phyloP scores from a whole-genome alignment of 352 stramenopile genomes.

The Phytopythium boreale region DNA sequence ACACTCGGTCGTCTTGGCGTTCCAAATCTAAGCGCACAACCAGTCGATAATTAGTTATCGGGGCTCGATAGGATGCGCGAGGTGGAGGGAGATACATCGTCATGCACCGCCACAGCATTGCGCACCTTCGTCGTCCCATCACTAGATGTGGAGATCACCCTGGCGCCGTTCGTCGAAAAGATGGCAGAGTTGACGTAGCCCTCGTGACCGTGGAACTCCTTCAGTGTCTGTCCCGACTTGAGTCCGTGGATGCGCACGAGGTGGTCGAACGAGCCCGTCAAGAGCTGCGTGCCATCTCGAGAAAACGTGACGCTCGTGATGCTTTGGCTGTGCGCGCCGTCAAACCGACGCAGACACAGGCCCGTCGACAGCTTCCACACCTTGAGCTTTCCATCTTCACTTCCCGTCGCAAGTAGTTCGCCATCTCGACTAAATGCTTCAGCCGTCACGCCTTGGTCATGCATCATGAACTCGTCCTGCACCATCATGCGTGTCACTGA shows the following conservation, averaged over 20 bases:
- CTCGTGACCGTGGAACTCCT: conserved; percentile 92
- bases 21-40: conserved; percentile 62
- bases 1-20: conserved; percentile 79
- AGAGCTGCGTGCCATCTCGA: conserved; percentile 87
- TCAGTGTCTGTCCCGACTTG: conserved; percentile 89
- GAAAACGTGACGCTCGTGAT: conserved; percentile 90
- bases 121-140: conserved; percentile 89
- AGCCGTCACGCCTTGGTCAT: conserved; percentile 83
- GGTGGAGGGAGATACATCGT: background rate
- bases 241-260: conserved; percentile 92
- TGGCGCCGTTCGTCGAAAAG: conserved; percentile 67
- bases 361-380: conserved; percentile 92
- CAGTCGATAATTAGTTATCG: background rate
- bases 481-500: background rate
- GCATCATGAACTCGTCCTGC: conserved; percentile 92
- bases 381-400: conserved; percentile 85
- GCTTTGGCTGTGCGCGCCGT: conserved; percentile 72
- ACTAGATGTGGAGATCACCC: conserved; percentile 85
- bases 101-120: background rate
- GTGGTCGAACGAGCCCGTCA: conserved; percentile 89
- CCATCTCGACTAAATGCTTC: conserved; percentile 87
- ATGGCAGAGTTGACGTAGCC: conserved; percentile 91
- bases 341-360: conserved; percentile 88
- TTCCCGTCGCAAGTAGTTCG: conserved; percentile 85
- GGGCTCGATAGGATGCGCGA: background rate